phyloP scores from a whole-genome alignment of 139 green algal species.

The Chlamydomonas asymmetrica region DNA sequence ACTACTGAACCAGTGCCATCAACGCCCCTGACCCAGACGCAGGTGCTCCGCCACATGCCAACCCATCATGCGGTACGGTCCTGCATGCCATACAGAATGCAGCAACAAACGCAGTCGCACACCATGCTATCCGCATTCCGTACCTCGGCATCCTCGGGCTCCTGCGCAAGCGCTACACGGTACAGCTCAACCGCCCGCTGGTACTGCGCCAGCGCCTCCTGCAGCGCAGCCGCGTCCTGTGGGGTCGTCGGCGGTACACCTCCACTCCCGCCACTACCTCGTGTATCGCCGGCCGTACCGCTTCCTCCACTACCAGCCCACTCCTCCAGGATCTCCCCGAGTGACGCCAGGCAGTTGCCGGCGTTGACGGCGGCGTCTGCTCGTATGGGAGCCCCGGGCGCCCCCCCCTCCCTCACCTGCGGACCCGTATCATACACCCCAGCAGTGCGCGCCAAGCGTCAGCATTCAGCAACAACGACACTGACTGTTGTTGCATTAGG shows the following conservation, averaged over 20 bases:
- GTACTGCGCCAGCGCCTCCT: constrained; percentile 10
- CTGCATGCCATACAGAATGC: not conserved
- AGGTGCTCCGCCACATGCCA: no score
- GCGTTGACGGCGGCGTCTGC: constrained; percentile 55
- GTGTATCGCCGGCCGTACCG: not conserved
- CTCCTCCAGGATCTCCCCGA: constrained; percentile 40
- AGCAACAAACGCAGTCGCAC: not conserved
- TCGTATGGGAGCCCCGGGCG: constrained; percentile 6
- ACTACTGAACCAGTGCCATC: no score
- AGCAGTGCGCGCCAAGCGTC: constrained; percentile 19
- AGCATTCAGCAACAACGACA: constrained; percentile 41
- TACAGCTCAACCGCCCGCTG: constrained; percentile 45
- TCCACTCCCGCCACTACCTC: not conserved
- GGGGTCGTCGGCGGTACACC: not conserved
- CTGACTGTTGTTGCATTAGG: not conserved
- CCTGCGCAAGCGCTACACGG: constrained; percentile 40
- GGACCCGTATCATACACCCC: not conserved
- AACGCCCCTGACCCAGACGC: no score
- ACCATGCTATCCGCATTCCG: not conserved
- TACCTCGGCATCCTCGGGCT: constrained; percentile 68
- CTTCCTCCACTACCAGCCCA: not conserved
- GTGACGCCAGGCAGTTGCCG: constrained; percentile 50
- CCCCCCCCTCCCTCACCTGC: not conserved
- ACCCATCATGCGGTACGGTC: no score
- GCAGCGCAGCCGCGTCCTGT: constrained; percentile 19